phyloP scores from a whole-genome alignment of 208 protist species.

The Wallacemonas rigidus region DNA sequence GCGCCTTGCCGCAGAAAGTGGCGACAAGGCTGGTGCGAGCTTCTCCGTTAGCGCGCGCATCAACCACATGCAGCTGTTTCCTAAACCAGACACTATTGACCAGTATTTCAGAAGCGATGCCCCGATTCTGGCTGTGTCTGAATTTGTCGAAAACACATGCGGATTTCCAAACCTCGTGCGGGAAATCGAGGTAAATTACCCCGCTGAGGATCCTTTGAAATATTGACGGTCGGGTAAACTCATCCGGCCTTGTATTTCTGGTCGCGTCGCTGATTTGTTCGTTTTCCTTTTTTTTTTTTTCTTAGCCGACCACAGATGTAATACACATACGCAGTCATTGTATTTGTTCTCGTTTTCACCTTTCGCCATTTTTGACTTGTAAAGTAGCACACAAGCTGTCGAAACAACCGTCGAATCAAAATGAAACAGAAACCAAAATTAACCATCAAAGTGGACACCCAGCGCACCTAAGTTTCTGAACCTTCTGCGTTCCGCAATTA shows the following conservation, averaged over 20 bases:
- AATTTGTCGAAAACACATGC: conserved; percentile 70
- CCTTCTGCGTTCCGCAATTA: too few species aligned
- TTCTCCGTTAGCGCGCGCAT: conserved; percentile 78
- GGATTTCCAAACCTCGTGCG: conserved; percentile 51
- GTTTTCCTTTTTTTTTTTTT: not conserved
- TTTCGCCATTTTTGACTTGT: not conserved
- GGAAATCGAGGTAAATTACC: conserved; percentile 74
- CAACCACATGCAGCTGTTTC: conserved; percentile 70
- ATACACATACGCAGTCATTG: not conserved
- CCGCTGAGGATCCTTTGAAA: conserved; percentile 72
- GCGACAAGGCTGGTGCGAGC: not conserved
- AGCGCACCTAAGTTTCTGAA: too few species aligned
- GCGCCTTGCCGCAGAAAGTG: conserved; percentile 18
- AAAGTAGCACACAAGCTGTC: not conserved
- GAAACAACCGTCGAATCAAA: too few species aligned
- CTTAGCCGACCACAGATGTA: conserved; percentile 8
- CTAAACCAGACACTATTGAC: conserved; percentile 41
- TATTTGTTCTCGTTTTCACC: not conserved
- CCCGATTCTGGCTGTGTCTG: conserved; percentile 57
- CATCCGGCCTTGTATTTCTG: too few species aligned
- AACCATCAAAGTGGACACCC: too few species aligned
- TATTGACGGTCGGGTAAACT: conserved; percentile 38
- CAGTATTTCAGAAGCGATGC: conserved; percentile 47
- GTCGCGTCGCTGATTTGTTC: not conserved
- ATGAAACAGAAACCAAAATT: too few species aligned